These are phyloP conservation scores for Microcyclosporella mali DNA, from an alignment of 2,329 filamentous ascomycete species.

Conservation along the genomic window DNA sequence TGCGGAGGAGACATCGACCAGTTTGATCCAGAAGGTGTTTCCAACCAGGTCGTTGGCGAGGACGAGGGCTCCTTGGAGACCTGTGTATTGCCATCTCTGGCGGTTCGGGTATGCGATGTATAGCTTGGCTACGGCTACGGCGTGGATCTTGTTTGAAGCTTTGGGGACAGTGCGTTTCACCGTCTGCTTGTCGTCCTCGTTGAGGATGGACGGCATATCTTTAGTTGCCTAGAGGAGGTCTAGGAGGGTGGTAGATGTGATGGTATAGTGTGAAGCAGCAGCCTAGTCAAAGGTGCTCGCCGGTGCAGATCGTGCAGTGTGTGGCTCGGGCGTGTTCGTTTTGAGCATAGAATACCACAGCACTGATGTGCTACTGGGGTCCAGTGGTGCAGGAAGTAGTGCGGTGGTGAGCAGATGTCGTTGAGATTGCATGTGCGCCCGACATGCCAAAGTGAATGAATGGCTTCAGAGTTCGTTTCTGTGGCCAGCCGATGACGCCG, in stretches of 20 bases:
- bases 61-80: conserved; percentile 83
- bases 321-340: no score
- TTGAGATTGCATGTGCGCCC: no score
- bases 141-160: conserved; percentile 93
- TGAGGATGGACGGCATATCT: conserved; percentile 54
- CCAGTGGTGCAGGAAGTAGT: no score
- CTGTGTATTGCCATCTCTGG: conserved; percentile 87
- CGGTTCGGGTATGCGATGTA: conserved; percentile 87
- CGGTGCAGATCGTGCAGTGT: conserved; percentile 1
- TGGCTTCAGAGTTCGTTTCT: no score
- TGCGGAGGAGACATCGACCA: conserved; percentile 88
- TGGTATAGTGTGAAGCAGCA: conserved; percentile 2
- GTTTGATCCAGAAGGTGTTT: conserved; percentile 93
- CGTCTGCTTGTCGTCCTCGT: conserved; percentile 90
- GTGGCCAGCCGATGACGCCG: no score
- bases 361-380: no score
- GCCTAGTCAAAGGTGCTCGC: conserved; percentile 17
- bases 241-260: not conserved
- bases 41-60: conserved; percentile 91
- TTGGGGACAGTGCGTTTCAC: conserved; percentile 94
- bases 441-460: no score
- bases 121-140: conserved; percentile 85
- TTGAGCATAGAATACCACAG: no score
- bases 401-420: no score
- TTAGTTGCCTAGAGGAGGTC: no score